phyloP scores from a whole-genome alignment of 805 yeast species.

The Candida peoriensis region DNA sequence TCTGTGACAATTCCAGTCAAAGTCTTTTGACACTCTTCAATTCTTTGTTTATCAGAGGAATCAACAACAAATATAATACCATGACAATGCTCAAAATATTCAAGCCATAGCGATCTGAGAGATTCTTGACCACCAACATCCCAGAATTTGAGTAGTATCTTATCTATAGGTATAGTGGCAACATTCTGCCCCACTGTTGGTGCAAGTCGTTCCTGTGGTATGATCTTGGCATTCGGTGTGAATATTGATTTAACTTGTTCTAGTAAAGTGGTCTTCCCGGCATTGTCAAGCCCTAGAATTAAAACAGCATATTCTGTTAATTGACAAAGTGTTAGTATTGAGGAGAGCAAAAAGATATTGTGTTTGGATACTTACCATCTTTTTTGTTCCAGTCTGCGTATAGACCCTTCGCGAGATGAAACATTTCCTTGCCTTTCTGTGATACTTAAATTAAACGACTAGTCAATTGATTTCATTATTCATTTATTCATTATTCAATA shows the following conservation, averaged over 20 bases:
- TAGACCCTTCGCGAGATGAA: conserved; percentile 60
- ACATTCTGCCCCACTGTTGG: conserved; percentile 97
- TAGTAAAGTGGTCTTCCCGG: conserved; percentile 86
- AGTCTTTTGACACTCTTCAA: conserved; percentile 75
- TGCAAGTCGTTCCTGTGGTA: conserved; percentile 57
- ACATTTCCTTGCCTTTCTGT: too few relatives aligned
- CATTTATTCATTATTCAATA: too few relatives aligned
- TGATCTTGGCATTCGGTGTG: conserved; percentile 38
- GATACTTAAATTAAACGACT: too few relatives aligned
- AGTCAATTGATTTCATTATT: too few relatives aligned
- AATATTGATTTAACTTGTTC: conserved; percentile 60
- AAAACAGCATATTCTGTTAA: conserved; percentile 60
- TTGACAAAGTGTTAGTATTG: too few relatives aligned
- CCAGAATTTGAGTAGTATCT: conserved; percentile 69
- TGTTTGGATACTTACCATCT: conserved; percentile 36
- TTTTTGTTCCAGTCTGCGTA: conserved; percentile 52
- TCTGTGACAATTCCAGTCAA: conserved; percentile 49
- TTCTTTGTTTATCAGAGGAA: conserved; percentile 76
- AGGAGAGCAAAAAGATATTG: background rate
- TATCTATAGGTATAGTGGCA: conserved; percentile 35
- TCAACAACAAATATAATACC: conserved; percentile 92
- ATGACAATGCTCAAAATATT: conserved; percentile 81
- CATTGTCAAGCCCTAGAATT: conserved; percentile 88
- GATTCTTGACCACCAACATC: conserved; percentile 94
- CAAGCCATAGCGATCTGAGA: conserved; percentile 81